Evolutionary conservation across 2,329 filamentous ascomycete species (phyloP), one percentile per base, ranked within the genome.

Genomic region (Penicillium polonicum): DNA sequence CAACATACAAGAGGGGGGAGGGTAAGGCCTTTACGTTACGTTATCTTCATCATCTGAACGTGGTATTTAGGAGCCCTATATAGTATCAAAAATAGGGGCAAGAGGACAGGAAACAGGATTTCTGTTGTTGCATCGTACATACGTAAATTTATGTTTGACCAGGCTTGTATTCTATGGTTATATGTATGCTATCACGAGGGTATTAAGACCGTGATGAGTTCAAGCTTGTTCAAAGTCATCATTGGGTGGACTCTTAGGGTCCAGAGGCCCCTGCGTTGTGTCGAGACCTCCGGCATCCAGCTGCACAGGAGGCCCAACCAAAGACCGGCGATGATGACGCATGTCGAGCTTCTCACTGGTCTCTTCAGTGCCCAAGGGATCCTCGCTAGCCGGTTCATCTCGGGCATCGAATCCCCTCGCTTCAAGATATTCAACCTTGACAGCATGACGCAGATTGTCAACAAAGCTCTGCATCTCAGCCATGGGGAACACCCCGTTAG

Each of bases 271-370:
- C 50, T 72, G 70, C n/a, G 65, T 64, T 17, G 72, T 66, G 59
- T 65, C 73, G 45, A 85, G 66, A 60, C 81, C 80, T 33, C 82
- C 81, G 27, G 80, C 81, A 70, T 85, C 85, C 42, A 86, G 73
- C 48, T 77, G 77, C 15, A 72, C 77, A 46, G 74, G 73, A 48
- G 74, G 73, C 33, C 77, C 80, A 48, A 84, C 79, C 33, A 84
- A 72, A 62, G 86, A 88, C 58, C 80, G 79, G 58, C 85, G 79
- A 65, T 83, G 81, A 53, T 76, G 77, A 27, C 80, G 77, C 48
- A 76, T 73, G 49, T 83, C 82, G 23, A 88, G 74, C 21, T 82
- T 80, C 69, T 87, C 84, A 59, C 81, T 85, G 57, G 68, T 76
- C 56, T 78, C 75, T 57, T 77, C 75, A 2, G 73, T 70, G 4